These are phyloP conservation scores for Cyclostephanos tholiformis DNA, from an alignment of 108 stramenopile genomes.

Conservation along the genomic window DNA sequence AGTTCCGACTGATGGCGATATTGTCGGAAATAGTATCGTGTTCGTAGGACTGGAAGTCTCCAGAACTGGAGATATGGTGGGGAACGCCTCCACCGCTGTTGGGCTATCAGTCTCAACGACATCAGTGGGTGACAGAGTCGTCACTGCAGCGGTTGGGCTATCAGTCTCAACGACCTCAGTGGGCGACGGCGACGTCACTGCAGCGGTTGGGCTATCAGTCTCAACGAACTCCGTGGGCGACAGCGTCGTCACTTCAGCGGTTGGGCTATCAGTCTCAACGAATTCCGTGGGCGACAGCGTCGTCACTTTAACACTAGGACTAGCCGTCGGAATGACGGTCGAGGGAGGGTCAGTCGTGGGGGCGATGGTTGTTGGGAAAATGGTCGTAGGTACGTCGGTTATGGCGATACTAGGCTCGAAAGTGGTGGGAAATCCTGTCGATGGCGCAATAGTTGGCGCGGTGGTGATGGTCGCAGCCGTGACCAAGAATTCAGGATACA, in stretches of 20 bases:
- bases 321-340: neutral
- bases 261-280: neutral
- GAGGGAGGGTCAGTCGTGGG: neutral
- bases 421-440: neutral
- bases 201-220: neutral
- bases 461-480: neutral
- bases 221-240: neutral
- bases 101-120: neutral
- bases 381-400: too few species aligned
- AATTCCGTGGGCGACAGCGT: neutral
- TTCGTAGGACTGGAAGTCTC: neutral
- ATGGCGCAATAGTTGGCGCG: neutral
- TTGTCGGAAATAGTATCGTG: neutral
- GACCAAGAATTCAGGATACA: constrained; percentile 5
- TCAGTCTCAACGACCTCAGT: neutral
- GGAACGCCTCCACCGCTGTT: neutral
- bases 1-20: neutral
- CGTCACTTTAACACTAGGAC: neutral
- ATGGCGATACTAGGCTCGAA: too few species aligned
- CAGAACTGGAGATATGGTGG: too few species aligned
- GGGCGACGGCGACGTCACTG: neutral
- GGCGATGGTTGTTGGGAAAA: neutral
- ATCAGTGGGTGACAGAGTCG: neutral
- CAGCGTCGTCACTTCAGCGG: neutral
- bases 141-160: neutral